Base-by-base conservation (phyloP, 2,329 filamentous ascomycete species). In the Gremmenia infestans region DNA sequence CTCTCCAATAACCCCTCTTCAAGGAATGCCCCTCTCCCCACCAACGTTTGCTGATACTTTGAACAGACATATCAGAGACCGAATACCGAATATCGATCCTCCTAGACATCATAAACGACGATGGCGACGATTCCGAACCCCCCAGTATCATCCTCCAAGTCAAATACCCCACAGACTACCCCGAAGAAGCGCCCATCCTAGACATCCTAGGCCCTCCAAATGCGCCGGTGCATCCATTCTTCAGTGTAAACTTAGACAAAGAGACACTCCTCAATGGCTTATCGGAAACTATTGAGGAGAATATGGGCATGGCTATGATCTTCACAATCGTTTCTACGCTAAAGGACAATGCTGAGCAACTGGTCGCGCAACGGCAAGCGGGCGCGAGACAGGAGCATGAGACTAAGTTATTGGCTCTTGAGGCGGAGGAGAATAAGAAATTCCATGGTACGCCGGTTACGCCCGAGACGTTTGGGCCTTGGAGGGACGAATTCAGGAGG, bases 271-370 rank as follows among this genome's bases (percentile, higher is more conserved):
- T 97, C 15, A 78, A 85, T 50, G 81, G 82, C 1, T 77, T 97
- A 12, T 73, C 83, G 40, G 84, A 87, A 15, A 89, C 87, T 0
- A 88, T 97, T 37, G 86, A 94, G 70, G 94, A 99, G 72, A 97
- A 92, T 65, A 75, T 97, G 57, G 94, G 94, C 60, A 97, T 97
- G 87, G 89, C 91, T 54, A 99, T 99, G 94, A 77, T 99, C 1
- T 99, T 97, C 73, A 91, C 93, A 0, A 77, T 99, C 23, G 88
- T 95, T 53, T 90, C 88, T 14, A 84, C 88, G 0, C 76, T 99
- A 58, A 97, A 97, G 71, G 94, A 99, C 57, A 80, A 82, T 51
- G 93, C 92, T n/a, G 94, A 99, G 76, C 80, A 86, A 64, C 81
- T 99, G 56, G 85, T 97, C 63, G 74, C 80, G 15, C 85, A 91